Evolutionary conservation across 139 green algal species (phyloP).

Genomic region (Chlorella sp.): DNA sequence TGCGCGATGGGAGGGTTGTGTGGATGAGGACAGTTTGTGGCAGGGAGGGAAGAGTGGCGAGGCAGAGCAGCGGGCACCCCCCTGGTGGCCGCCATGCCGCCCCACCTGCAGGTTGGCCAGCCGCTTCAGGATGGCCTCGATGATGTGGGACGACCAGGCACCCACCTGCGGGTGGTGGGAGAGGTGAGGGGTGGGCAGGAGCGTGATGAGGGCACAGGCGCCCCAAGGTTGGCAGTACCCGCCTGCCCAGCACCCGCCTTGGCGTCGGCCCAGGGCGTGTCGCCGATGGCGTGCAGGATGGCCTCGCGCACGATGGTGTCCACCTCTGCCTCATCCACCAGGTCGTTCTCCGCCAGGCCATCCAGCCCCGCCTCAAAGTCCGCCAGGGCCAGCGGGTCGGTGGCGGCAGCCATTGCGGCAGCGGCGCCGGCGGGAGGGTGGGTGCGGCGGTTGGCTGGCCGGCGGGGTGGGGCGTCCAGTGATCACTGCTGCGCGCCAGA

Average conservation of each 20-base stretch:
- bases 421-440: not conserved
- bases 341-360: slow-evolving; percentile 79
- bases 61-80: no score
- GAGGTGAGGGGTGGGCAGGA: not conserved
- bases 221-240: no score
- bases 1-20: not conserved
- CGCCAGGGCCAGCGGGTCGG: slow-evolving; percentile 1
- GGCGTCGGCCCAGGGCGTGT: slow-evolving; percentile 74
- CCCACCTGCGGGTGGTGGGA: slow-evolving; percentile 45
- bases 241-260: slow-evolving; percentile 54
- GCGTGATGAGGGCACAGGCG: not conserved
- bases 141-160: slow-evolving; percentile 77
- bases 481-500: no score
- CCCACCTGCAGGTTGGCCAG: slow-evolving; percentile 63
- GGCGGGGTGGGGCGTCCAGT: no score
- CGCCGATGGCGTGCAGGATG: slow-evolving; percentile 60
- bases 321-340: slow-evolving; percentile 88
- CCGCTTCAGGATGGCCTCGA: slow-evolving; percentile 85
- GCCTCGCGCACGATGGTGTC: slow-evolving; percentile 77
- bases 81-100: no score
- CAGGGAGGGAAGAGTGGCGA: no score
- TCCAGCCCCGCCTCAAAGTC: slow-evolving; percentile 38
- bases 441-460: not conserved
- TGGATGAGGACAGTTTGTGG: no score
- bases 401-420: not conserved